These are phyloP conservation scores for Lentinula aciculospora DNA, from an alignment of 768 basidiomycete species.

Conservation along the genomic window DNA sequence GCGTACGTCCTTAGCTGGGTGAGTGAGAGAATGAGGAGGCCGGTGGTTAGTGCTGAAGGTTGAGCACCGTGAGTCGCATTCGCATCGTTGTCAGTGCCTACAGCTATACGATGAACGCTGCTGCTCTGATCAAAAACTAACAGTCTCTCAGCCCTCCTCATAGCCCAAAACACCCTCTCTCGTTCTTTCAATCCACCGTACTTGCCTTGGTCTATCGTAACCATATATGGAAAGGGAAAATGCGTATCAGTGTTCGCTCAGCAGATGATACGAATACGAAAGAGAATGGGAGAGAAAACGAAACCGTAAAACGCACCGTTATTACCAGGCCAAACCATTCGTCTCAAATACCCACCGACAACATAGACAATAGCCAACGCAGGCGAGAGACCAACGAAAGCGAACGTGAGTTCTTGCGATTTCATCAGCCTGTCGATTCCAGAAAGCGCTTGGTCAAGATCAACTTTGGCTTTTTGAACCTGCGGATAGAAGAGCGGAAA, in stretches of 20 bases:
- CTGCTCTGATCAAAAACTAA: not conserved
- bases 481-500: not conserved
- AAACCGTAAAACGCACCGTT: not conserved
- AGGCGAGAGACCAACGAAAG: conserved; percentile 94
- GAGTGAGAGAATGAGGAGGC: conserved; percentile 68
- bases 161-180: conserved; percentile 58
- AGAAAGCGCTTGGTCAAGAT: conserved; percentile 82
- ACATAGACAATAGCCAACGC: conserved; percentile 77
- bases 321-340: conserved; percentile 29
- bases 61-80: conserved; percentile 3
- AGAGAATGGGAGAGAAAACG: not conserved
- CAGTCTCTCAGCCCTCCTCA: conserved; percentile 43
- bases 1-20: conserved; percentile 63
- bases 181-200: conserved; percentile 56
- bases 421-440: conserved; percentile 93
- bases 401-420: conserved; percentile 93
- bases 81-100: conserved; percentile 53
- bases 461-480: conserved; percentile 50
- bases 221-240: not conserved
- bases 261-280: not conserved
- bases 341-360: conserved; percentile 44
- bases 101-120: conserved; percentile 39
- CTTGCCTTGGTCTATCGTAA: conserved; percentile 32
- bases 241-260: not conserved
- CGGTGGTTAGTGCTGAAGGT: conserved; percentile 58